A percentile compares a stretch with the other conserved stretches of the same genome.
Evolutionary conservation across 768 basidiomycete genomes (phyloP).

Genomic region (Dentipellis sp.): DNA sequence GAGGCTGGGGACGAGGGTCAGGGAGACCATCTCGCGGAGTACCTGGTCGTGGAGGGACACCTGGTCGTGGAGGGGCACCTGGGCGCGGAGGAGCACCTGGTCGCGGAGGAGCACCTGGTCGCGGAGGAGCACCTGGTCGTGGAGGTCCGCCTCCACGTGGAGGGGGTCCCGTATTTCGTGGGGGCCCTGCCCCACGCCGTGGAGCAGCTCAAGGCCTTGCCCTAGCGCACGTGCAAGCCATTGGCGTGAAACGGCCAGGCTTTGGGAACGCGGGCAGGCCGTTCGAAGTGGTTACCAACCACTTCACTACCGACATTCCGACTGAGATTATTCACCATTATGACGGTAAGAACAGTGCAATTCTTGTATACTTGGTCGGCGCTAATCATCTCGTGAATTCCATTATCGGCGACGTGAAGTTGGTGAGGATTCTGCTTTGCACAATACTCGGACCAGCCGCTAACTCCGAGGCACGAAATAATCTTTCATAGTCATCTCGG

Average conservation of each 20-base stretch:
- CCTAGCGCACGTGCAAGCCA: conserved; percentile 33
- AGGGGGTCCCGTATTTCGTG: conserved; percentile 13
- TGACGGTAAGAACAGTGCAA: conserved; percentile 47
- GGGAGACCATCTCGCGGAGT: conserved; percentile 1
- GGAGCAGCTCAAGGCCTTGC: conserved; percentile 14
- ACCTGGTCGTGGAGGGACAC: conserved; percentile 19
- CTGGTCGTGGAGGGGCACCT: conserved; percentile 19
- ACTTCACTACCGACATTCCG: conserved; percentile 54
- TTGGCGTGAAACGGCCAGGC: conserved; percentile 61
- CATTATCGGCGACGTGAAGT: conserved; percentile 22
- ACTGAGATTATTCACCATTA: conserved; percentile 65
- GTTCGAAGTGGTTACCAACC: conserved; percentile 42
- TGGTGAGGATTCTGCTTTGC: conserved; percentile 19
- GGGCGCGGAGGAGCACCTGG: conserved; percentile 17
- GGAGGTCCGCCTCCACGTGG: conserved; percentile 24
- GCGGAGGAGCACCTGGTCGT: conserved; percentile 15
- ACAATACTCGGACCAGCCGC: background rate
- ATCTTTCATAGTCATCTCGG: conserved; percentile 46
- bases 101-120: conserved; percentile 26
- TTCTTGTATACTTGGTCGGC: background rate
- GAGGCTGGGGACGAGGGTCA: conserved; percentile 1
- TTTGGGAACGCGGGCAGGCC: conserved; percentile 48
- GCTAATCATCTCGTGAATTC: background rate
- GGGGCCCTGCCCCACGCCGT: background rate
- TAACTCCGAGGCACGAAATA: background rate